Percentiles rank a stretch among this genome's conserved stretches.
These are phyloP conservation scores for Talaromyces islandicus DNA, from an alignment of 2,329 filamentous ascomycete genomes.

Conservation along the genomic window DNA sequence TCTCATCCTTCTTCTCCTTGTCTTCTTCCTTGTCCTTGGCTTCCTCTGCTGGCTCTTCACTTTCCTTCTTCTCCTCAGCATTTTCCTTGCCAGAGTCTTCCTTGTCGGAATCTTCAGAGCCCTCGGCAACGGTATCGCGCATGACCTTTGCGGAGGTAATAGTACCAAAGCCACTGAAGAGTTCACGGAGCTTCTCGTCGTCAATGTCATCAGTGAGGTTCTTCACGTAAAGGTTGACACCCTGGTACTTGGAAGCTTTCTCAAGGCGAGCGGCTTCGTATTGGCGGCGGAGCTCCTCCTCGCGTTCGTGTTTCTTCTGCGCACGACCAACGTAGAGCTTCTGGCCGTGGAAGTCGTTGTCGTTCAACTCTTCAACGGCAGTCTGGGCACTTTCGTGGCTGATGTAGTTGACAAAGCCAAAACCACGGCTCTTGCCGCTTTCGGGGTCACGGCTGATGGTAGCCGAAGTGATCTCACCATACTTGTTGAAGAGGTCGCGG, in stretches of 20 bases:
- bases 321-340: slow-evolving; percentile 96
- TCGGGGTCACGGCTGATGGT: slow-evolving; percentile 85
- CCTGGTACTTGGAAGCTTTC: slow-evolving; percentile 99
- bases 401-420: slow-evolving; percentile 93
- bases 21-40: slow-evolving; percentile 46
- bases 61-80: slow-evolving; percentile 11
- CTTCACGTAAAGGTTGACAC: slow-evolving; percentile 99
- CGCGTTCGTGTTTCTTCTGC: slow-evolving; percentile 99
- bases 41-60: slow-evolving; percentile 37
- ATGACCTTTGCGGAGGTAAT: slow-evolving; percentile 99
- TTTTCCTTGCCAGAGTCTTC: slow-evolving; percentile 40
- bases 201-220: slow-evolving; percentile 96
- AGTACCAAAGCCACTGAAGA: slow-evolving; percentile 85
- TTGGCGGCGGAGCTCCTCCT: slow-evolving; percentile 97
- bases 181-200: slow-evolving; percentile 91
- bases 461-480: slow-evolving; percentile 89
- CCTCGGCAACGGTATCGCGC: slow-evolving; percentile 63
- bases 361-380: slow-evolving; percentile 88
- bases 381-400: slow-evolving; percentile 79
- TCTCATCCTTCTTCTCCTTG: slow-evolving; percentile 50
- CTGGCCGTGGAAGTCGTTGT: slow-evolving; percentile 86
- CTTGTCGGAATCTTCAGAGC: slow-evolving; percentile 23
- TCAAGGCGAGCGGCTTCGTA: slow-evolving; percentile 96
- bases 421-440: slow-evolving; percentile 83
- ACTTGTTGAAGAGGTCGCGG: slow-evolving; percentile 85